A percentile compares a stretch with the other conserved stretches of the same genome.
Conservation (phyloP, 345 rosid genomes). For the Citrus medica region DNA sequence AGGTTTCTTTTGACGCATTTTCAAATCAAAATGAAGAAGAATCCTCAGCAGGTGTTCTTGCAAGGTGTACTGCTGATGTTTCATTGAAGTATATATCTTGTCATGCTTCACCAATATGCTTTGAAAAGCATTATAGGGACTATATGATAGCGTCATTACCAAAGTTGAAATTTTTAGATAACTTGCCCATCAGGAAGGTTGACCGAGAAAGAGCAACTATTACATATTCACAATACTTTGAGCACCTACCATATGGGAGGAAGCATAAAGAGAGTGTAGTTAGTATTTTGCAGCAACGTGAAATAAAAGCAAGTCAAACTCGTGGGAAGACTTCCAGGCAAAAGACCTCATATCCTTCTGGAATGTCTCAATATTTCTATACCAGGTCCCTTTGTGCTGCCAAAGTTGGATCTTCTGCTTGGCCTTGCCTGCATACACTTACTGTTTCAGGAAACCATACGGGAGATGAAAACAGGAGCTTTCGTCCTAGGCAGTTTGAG, state of each 20-base stretch:
- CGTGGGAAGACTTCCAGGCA: slow-evolving; percentile 19
- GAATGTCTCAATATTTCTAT: slow-evolving; percentile 56
- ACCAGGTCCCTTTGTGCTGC: slow-evolving; percentile 86
- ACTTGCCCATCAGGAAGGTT: slow-evolving; percentile 56
- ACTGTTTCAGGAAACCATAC: slow-evolving; percentile 38
- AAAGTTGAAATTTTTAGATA: slow-evolving; percentile 67
- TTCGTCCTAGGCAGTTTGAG: slow-evolving; percentile 95
- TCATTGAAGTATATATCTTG: slow-evolving; percentile 54
- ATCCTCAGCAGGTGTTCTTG: slow-evolving; percentile 27
- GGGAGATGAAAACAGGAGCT: slow-evolving; percentile 40
- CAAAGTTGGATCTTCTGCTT: slow-evolving; percentile 76
- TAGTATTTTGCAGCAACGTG: slow-evolving; percentile 68
- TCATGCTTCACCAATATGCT: slow-evolving; percentile 86
- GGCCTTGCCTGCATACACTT: slow-evolving; percentile 75
- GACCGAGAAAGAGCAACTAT: slow-evolving; percentile 66
- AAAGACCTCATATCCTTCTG: slow-evolving; percentile 26
- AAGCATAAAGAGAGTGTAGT: slow-evolving; percentile 67
- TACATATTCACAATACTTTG: slow-evolving; percentile 60
- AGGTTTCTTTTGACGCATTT: slow-evolving; percentile 40
- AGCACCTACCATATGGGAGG: slow-evolving; percentile 71
- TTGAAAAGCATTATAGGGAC: slow-evolving; percentile 79
- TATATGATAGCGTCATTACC: slow-evolving; percentile 82
- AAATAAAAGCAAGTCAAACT: slow-evolving; percentile 46
- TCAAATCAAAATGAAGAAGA: slow-evolving; percentile 40
- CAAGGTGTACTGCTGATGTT: slow-evolving; percentile 34